Evolutionary conservation across 2,329 filamentous ascomycete genomes (phyloP).

Genomic region (Colletotrichum liriopes): DNA sequence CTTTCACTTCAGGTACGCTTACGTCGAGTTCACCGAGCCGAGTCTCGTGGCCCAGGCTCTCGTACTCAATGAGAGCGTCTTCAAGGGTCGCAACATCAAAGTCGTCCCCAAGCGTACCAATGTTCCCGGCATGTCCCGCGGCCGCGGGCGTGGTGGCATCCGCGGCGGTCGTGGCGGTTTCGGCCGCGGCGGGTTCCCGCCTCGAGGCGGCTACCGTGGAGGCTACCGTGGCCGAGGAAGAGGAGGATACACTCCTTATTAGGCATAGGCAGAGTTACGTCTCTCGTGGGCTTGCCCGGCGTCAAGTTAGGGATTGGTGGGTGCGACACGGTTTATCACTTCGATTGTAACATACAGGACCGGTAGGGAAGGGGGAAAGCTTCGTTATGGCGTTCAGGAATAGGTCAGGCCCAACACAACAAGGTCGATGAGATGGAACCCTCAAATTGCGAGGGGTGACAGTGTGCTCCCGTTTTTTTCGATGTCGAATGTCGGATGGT

Average conservation of each 20-base stretch:
- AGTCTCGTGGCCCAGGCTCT: slow-evolving; percentile 93
- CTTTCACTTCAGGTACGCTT: slow-evolving; percentile 82
- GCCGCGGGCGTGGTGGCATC: slow-evolving; percentile 74
- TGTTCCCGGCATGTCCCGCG: slow-evolving; percentile 92
- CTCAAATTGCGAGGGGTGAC: slow-evolving; percentile 12
- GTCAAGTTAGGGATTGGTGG: not conserved
- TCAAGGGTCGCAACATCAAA: slow-evolving; percentile 96
- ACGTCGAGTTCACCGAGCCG: slow-evolving; percentile 97
- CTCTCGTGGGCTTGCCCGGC: slow-evolving; percentile 6
- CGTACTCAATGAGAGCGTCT: slow-evolving; percentile 95
- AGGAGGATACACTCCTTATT: slow-evolving; percentile 78
- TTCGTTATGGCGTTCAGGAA: slow-evolving; percentile 40
- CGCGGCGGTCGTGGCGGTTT: slow-evolving; percentile 67
- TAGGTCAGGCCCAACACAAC: slow-evolving; percentile 29
- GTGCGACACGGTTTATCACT: slow-evolving; percentile 20
- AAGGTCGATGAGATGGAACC: slow-evolving; percentile 23
- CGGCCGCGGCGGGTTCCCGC: slow-evolving; percentile 68
- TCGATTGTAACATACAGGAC: slow-evolving; percentile 43
- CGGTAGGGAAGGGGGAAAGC: slow-evolving; percentile 27
- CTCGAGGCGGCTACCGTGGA: slow-evolving; percentile 75
- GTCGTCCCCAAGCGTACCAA: slow-evolving; percentile 96
- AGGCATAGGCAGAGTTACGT: slow-evolving; percentile 46
- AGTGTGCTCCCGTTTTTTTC: not conserved
- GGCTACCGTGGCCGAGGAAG: slow-evolving; percentile 78
- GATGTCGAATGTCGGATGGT: slow-evolving; percentile 1